Conservation (phyloP, 2,329 filamentous ascomycete species). For the Atkinsonella hypoxylon region DNA sequence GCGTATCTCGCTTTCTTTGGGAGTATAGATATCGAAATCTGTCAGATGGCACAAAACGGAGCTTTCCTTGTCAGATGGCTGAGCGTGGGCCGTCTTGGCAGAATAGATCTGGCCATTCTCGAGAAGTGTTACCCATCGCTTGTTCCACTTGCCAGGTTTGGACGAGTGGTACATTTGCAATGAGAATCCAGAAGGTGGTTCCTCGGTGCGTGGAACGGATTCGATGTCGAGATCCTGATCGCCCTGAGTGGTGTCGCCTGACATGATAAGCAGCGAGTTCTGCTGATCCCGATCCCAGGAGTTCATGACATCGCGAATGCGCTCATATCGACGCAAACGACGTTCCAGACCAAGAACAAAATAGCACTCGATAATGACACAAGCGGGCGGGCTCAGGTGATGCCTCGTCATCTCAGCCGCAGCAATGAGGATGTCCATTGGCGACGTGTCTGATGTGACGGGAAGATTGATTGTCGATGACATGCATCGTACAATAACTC, state of each 20-base stretch:
- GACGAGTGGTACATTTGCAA: conserved; percentile 72
- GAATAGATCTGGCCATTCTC: conserved; percentile 59
- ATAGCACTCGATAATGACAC: conserved; percentile 70
- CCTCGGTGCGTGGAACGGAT: conserved; percentile 44
- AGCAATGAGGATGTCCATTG: conserved; percentile 58
- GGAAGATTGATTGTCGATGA: conserved; percentile 59
- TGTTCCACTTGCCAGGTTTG: conserved; percentile 76
- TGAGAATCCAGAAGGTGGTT: conserved; percentile 52
- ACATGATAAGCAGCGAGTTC: conserved; percentile 59
- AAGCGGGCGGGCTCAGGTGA: conserved; percentile 49
- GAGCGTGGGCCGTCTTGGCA: conserved; percentile 57
- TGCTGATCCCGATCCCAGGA: conserved; percentile 80
- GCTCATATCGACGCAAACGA: conserved; percentile 74
- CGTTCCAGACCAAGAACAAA: conserved; percentile 66
- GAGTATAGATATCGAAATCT: conserved; percentile 84
- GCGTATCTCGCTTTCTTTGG: conserved; percentile 53
- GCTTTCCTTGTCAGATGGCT: conserved; percentile 50
- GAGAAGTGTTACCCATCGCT: conserved; percentile 65
- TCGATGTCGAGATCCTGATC: conserved; percentile 51
- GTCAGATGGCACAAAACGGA: conserved; percentile 70
- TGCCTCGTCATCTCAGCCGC: conserved; percentile 52
- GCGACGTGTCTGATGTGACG: conserved; percentile 62
- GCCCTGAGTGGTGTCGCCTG: conserved; percentile 42
- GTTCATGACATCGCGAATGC: conserved; percentile 76
- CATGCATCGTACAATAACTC: conserved; percentile 61